Conservation (phyloP, 2,329 filamentous ascomycete species). For the Exophiala aquamarina region DNA sequence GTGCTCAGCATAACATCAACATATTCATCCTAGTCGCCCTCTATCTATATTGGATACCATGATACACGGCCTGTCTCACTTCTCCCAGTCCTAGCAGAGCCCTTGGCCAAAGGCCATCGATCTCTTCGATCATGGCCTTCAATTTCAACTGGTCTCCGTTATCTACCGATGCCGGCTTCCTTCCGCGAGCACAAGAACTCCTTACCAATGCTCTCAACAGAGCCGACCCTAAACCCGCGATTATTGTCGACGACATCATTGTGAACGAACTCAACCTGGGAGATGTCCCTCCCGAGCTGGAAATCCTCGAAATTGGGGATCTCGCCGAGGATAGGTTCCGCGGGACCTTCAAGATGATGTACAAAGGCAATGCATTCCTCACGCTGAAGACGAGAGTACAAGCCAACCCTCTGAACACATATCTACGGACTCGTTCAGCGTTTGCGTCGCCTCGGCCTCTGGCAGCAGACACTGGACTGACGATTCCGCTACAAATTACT, state of each 20-base stretch:
- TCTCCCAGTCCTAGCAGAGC: not conserved
- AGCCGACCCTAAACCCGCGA: slow-evolving; percentile 95
- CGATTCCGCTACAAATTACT: slow-evolving; percentile 96
- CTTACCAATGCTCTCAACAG: slow-evolving; percentile 96
- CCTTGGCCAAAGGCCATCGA: not conserved
- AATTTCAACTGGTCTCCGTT: slow-evolving; percentile 99
- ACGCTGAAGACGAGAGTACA: slow-evolving; percentile 95
- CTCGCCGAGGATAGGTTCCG: slow-evolving; percentile 94
- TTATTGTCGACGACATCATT: slow-evolving; percentile 92
- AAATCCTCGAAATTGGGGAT: slow-evolving; percentile 97
- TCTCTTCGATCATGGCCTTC: slow-evolving; percentile 74
- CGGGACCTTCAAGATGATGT: slow-evolving; percentile 99
- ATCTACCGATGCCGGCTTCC: slow-evolving; percentile 89
- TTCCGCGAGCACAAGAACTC: slow-evolving; percentile 87
- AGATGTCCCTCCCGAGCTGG: slow-evolving; percentile 87
- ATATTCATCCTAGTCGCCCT: too few species aligned
- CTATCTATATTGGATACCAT: too few species aligned
- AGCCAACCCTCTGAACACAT: slow-evolving; percentile 96
- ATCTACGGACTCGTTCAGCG: slow-evolving; percentile 82
- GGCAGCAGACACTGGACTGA: slow-evolving; percentile 82
- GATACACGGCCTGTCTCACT: not conserved
- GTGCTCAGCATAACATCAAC: too few species aligned
- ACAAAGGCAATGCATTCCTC: slow-evolving; percentile 90
- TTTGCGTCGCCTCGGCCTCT: slow-evolving; percentile 93
- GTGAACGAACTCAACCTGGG: slow-evolving; percentile 97